Percentiles rank a stretch among this genome's conserved stretches.
Evolutionary conservation across 345 rosid species (phyloP).

Genomic region (Citrus sinensis): DVS_A1.0 CM039161.1:5362501-5363000

Average conservation of each 20-base stretch:
- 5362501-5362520: too few relatives aligned
- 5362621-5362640: too few relatives aligned
- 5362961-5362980: background rate
- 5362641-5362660: accelerated
- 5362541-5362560: too few relatives aligned
- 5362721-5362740: too few relatives aligned
- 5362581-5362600: accelerated
- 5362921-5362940: background rate
- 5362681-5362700: accelerated
- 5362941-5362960: background rate
- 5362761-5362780: background rate
- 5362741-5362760: background rate
- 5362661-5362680: accelerated
- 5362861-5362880: too few relatives aligned
- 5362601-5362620: accelerated
- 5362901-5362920: background rate
- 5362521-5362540: too few relatives aligned
- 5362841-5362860: too few relatives aligned
- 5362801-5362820: background rate
- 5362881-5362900: too few relatives aligned
- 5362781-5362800: too few relatives aligned
- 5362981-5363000: background rate
- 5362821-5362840: background rate
- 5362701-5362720: too few relatives aligned
- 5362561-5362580: accelerated